phyloP scores from a whole-genome alignment of 2,329 filamentous ascomycete genomes.

The Gaeumannomyces tritici region DNA sequence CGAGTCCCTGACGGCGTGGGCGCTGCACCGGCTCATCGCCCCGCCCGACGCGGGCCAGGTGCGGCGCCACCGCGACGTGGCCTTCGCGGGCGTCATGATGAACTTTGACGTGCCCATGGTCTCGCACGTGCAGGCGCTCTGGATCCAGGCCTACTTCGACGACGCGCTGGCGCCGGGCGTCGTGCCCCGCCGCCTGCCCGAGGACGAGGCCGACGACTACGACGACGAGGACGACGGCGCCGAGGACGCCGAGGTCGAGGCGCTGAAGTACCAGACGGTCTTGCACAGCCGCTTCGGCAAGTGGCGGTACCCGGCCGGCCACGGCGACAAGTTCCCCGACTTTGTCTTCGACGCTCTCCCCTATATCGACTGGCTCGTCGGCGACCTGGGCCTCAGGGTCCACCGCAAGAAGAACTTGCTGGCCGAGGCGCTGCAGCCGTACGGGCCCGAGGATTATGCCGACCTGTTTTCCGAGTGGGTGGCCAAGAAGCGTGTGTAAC shows the following conservation, averaged over 20 bases:
- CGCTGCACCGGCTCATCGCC: constrained; percentile 36
- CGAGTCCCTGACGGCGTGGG: constrained; percentile 24
- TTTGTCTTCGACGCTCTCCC: constrained; percentile 70
- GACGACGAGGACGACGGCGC: background rate
- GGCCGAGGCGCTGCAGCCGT: constrained; percentile 44
- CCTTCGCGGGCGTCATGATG: constrained; percentile 33
- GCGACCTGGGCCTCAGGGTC: constrained; percentile 52
- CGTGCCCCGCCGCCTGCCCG: constrained; percentile 13
- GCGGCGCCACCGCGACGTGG: constrained; percentile 28
- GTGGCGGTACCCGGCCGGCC: constrained; percentile 59
- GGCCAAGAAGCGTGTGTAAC: background rate
- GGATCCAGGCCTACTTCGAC: constrained; percentile 57
- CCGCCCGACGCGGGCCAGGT: constrained; percentile 26
- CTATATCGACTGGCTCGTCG: constrained; percentile 59
- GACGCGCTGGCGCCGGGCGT: constrained; percentile 27
- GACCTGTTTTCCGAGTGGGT: constrained; percentile 44
- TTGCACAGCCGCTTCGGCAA: constrained; percentile 59
- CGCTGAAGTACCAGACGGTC: constrained; percentile 43
- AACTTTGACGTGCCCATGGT: constrained; percentile 25
- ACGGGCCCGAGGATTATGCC: constrained; percentile 49
- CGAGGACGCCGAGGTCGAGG: constrained; percentile 25
- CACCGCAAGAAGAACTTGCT: constrained; percentile 44
- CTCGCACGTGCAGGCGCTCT: constrained; percentile 44
- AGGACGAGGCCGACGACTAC: constrained; percentile 5
- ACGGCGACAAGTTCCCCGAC: constrained; percentile 53